Evolutionary conservation across 2,329 filamentous ascomycete species (phyloP).

Genomic region (Penicillium aurantiogriseum): DNA sequence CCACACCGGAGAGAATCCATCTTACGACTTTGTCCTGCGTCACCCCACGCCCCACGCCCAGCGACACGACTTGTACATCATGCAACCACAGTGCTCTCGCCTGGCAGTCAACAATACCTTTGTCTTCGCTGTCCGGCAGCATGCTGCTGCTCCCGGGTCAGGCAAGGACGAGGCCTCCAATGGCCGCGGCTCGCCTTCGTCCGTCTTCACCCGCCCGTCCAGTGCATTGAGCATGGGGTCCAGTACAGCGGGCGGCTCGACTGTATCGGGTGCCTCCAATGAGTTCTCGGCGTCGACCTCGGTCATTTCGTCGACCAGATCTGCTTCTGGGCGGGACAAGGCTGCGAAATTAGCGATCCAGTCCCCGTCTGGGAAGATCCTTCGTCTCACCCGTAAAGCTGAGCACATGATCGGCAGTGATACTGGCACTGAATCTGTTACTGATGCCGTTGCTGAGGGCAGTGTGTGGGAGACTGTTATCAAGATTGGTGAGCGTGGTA

Average conservation of each 20-base stretch:
- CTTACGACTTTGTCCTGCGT: slow-evolving; percentile 87
- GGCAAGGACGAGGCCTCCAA: slow-evolving; percentile 35
- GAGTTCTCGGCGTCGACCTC: slow-evolving; percentile 45
- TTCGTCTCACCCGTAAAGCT: slow-evolving; percentile 58
- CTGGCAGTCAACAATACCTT: slow-evolving; percentile 96
- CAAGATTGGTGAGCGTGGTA: slow-evolving; percentile 63
- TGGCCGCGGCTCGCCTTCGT: slow-evolving; percentile 50
- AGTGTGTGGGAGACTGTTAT: slow-evolving; percentile 66
- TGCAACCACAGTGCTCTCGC: slow-evolving; percentile 87
- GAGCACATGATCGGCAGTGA: slow-evolving; percentile 45
- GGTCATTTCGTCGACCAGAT: slow-evolving; percentile 55
- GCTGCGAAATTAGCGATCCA: slow-evolving; percentile 95
- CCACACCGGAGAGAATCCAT: slow-evolving; percentile 87
- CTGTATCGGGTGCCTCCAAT: slow-evolving; percentile 47
- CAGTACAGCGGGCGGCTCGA: slow-evolving; percentile 53
- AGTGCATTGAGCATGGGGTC: slow-evolving; percentile 63
- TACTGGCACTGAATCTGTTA: slow-evolving; percentile 32
- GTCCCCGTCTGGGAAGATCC: slow-evolving; percentile 89
- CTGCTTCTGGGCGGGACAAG: slow-evolving; percentile 56
- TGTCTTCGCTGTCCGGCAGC: slow-evolving; percentile 92
- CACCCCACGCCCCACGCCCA: slow-evolving; percentile 98
- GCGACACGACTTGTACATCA: slow-evolving; percentile 92
- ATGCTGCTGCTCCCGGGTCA: slow-evolving; percentile 64
- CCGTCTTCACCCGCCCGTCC: slow-evolving; percentile 53
- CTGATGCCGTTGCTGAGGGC: slow-evolving; percentile 48